These are phyloP conservation scores for Triglochin maritima DNA, from an alignment of 106 monocot genomes.

Conservation along the genomic window DNA sequence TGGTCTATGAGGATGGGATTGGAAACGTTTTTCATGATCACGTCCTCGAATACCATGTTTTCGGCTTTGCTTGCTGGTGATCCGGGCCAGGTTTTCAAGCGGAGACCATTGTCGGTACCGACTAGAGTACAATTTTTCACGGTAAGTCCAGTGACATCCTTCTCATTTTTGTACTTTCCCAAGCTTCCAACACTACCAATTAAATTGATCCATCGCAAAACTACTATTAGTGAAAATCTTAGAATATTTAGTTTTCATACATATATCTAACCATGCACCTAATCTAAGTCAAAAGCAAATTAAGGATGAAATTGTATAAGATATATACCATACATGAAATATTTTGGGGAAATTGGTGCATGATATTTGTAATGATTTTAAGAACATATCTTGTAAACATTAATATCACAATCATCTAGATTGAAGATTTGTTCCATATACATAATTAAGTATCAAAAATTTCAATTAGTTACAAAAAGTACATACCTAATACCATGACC, in stretches of 20 bases:
- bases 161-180: slow-evolving; percentile 33
- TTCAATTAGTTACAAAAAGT: not conserved
- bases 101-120: slow-evolving; percentile 34
- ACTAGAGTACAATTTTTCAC: slow-evolving; percentile 41
- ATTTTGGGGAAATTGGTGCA: no score
- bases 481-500: slow-evolving; percentile 45
- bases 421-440: not conserved
- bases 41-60: slow-evolving; percentile 30
- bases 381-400: not conserved
- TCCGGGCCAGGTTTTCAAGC: slow-evolving; percentile 52
- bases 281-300: no score
- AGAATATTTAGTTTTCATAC: no score
- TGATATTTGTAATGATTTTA: no score
- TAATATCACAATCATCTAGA: not conserved
- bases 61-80: slow-evolving; percentile 16
- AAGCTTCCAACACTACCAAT: slow-evolving; percentile 45
- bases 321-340: no score
- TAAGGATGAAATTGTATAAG: no score
- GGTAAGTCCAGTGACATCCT: slow-evolving; percentile 15
- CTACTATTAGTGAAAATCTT: no score
- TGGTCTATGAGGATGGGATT: slow-evolving; percentile 64
- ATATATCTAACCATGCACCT: no score
- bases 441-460: no score
- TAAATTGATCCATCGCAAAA: not conserved
- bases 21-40: slow-evolving; percentile 30